Evolutionary conservation across 2,329 filamentous ascomycete genomes (phyloP), one percentile per base, ranked within the genome.

Genomic region (Paecilomyces formosus): DNA sequence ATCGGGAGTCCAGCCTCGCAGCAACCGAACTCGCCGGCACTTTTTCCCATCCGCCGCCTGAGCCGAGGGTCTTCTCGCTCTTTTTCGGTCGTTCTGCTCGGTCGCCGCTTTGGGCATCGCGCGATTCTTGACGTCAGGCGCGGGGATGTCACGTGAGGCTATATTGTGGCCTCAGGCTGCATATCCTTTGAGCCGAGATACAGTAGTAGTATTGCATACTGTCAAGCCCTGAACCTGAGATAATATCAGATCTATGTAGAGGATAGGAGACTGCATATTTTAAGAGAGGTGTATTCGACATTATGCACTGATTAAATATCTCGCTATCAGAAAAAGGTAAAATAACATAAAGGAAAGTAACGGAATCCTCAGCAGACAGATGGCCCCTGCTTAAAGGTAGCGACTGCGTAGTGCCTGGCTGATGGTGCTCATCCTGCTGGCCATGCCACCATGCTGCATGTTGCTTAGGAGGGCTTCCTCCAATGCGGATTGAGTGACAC

Each of bases 401-500:
- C 78, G 75, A 64, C 80, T 83, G 58, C 81, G 78, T 50, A 84
- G 64, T 3, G 80, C 78, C 66, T 84, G 81, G 60, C 82, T 83
- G 55, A 80, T 76, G 0, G 76, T 79, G 60, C 78, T 80, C 73
- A 80, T 79, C 51, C 78, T 70, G 61, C 78, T 79, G 9, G 77
- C 76, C 69, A 80, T 76, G 6, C 75, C 75, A 15, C 76, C 76
- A 56, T 83, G 79, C 57, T 85, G 81, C 76, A 87, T 85, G 57
- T 85, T 84, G 64, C 83, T 86, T 62, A 86, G 70, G 50, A 87
- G 71, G 5, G 84, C 85, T 63, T 87, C 85, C 65, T 87, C 85
- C 26, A 88, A 73, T 2, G 85, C 85, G 13, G 82, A 85, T 65
- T 86, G 83, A 55, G 85, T 86, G 22, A 88, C 82, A 61, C 84